A percentile compares a stretch with the other conserved stretches of the same genome.
Evolutionary conservation across 2,329 filamentous ascomycete species (phyloP).

Genomic region (Aspergillus sp.): DNA sequence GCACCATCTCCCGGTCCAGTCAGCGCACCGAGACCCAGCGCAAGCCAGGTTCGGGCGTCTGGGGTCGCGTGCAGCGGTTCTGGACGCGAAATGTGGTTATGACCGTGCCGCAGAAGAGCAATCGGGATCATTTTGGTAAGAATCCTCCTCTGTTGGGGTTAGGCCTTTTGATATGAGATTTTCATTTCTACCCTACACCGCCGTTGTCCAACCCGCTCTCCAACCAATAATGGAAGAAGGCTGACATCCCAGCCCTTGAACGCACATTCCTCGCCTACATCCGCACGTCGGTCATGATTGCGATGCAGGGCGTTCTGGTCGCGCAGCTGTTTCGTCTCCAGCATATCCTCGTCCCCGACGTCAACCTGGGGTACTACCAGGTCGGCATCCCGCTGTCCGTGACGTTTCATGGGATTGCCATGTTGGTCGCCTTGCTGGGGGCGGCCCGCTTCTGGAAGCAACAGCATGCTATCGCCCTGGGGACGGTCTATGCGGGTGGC

Average conservation of each 20-base stretch:
- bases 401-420: slow-evolving; percentile 51
- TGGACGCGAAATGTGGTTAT: slow-evolving; percentile 63
- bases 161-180: slow-evolving; percentile 1
- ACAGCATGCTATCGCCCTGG: slow-evolving; percentile 58
- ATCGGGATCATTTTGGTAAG: slow-evolving; percentile 44
- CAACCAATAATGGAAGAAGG: background rate
- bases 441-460: slow-evolving; percentile 60
- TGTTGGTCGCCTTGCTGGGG: slow-evolving; percentile 54
- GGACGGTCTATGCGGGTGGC: slow-evolving; percentile 57
- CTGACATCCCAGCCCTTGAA: slow-evolving; percentile 59
- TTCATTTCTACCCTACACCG: background rate
- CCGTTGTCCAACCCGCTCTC: too few species aligned
- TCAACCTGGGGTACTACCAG: slow-evolving; percentile 57
- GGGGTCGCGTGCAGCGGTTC: slow-evolving; percentile 71
- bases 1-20: slow-evolving; percentile 22
- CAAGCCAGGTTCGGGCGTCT: slow-evolving; percentile 47
- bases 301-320: slow-evolving; percentile 64
- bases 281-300: slow-evolving; percentile 67
- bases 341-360: slow-evolving; percentile 7
- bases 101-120: slow-evolving; percentile 39
- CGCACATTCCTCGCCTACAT: slow-evolving; percentile 73
- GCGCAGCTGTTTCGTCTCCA: slow-evolving; percentile 68
- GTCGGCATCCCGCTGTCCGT: slow-evolving; percentile 60
- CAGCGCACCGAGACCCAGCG: slow-evolving; percentile 8
- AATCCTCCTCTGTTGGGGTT: background rate